Conservation (phyloP, 441 rosid genomes). For the Erysimum pusillum region DNA sequence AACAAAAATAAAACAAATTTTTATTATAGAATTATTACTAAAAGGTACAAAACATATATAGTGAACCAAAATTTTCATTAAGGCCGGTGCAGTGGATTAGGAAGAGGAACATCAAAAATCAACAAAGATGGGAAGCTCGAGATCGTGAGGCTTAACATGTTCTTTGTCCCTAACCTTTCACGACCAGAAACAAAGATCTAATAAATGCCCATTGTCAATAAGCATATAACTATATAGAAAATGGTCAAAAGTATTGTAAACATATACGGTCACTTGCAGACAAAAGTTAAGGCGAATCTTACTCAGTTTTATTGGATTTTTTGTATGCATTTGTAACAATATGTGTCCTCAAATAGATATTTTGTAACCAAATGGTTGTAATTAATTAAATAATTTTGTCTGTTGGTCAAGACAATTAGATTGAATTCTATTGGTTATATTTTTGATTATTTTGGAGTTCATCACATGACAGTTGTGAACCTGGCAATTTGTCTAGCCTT, state of each 20-base stretch:
- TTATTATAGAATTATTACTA: neutral
- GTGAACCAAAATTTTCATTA: neutral
- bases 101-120: conserved; percentile 35
- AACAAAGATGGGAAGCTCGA: conserved; percentile 47
- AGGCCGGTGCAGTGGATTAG: conserved; percentile 24
- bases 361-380: conserved; percentile 39
- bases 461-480: conserved; percentile 44
- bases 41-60: neutral
- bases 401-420: conserved; percentile 20
- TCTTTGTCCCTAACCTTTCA: conserved; percentile 44
- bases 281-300: conserved; percentile 40
- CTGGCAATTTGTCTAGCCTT: conserved; percentile 27
- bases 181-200: conserved; percentile 45
- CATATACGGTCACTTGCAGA: conserved; percentile 41
- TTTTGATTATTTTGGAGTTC: conserved; percentile 26
- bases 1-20: neutral
- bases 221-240: conserved; percentile 31
- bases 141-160: conserved; percentile 44
- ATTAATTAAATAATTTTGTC: conserved; percentile 17
- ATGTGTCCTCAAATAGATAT: conserved; percentile 32
- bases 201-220: conserved; percentile 45
- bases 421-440: conserved; percentile 12
- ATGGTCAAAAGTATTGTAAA: conserved; percentile 26
- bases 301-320: conserved; percentile 8
- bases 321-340: conserved; percentile 36